These are phyloP conservation scores for Kluyveromyces marxianus DNA, from an alignment of 1,139 yeast species.

Conservation along the genomic window DNA sequence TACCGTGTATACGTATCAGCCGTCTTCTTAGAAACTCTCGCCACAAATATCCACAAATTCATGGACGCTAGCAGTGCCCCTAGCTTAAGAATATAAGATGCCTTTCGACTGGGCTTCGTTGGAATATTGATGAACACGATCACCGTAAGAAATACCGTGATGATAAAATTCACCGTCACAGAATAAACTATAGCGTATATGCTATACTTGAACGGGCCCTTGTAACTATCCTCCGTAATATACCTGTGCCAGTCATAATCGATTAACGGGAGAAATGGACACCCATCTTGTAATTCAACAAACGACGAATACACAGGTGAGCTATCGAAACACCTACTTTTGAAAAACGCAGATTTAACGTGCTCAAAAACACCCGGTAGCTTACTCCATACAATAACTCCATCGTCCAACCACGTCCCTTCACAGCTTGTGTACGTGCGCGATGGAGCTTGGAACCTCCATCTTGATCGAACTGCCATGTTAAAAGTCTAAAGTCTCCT, in stretches of 20 bases:
- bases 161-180: constrained; percentile 56
- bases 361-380: constrained; percentile 11
- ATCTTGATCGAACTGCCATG: constrained; percentile 5
- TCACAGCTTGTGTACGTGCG: constrained; percentile 18
- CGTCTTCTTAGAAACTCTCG: constrained; percentile 42
- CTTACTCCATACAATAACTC: constrained; percentile 17
- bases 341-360: constrained; percentile 16
- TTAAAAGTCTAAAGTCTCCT: too few relatives aligned
- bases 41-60: constrained; percentile 46
- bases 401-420: constrained; percentile 17
- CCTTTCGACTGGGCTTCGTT: constrained; percentile 26
- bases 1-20: constrained; percentile 39
- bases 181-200: constrained; percentile 57
- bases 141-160: constrained; percentile 56
- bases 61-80: constrained; percentile 44
- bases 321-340: constrained; percentile 23
- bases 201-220: constrained; percentile 47
- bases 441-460: constrained; percentile 1
- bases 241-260: constrained; percentile 26
- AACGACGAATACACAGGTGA: constrained; percentile 32
- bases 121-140: constrained; percentile 49
- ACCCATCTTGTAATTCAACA: constrained; percentile 16
- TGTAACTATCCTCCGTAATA: constrained; percentile 13
- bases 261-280: constrained; percentile 17
- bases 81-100: constrained; percentile 40